Base-by-base conservation (phyloP, 2,329 filamentous ascomycete species). In the Colletotrichum coccodes region DNA sequence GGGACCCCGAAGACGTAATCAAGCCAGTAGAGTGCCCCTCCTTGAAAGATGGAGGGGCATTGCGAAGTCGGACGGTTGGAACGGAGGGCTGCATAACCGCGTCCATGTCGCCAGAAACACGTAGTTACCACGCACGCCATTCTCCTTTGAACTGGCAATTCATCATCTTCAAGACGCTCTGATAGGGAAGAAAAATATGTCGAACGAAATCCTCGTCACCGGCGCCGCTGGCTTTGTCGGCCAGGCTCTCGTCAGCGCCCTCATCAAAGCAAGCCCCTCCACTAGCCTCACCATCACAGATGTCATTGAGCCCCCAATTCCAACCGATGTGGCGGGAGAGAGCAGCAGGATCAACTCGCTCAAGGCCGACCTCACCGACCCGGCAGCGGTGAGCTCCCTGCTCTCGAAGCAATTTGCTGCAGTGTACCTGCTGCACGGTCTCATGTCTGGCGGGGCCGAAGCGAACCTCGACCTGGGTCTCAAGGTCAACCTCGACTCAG, bases 171-270 rank as follows among this genome's bases (percentile, higher is more conserved):
- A 12, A 16, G 9, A 28, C 5, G 6, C 7, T 2, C 1, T 0
- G 14, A 21, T 26, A n/a, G 4, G 21, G 34, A 18, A 16, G 1
- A 14, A 26, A 26, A 66, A 7, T 0, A 69, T 69, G 66, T 46
- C 60, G n/a, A 60, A 60, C 23, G 56, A 84, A 65, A 83, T 91
- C 42, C 85, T 91, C 75, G 89, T 92, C 73, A 91, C 90, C 12
- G 90, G 90, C 6, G 89, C 85, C 6, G 86, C 86, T 58, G 90
- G 90, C 70, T 91, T 91, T 76, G 86, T 92, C 68, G 89, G 89
- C 74, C 89, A 91, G 76, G 83, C 87, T 53, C 83, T 91, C 26
- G 84, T 88, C 3, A 82, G 82, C 56, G 84, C 87, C 42, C 83
- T 92, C 5, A 79, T 91, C 44, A 79, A 84, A 23, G 75, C 76